Conservation (phyloP, 2,329 filamentous ascomycete genomes). For the Diaporthe caulivora region DNA sequence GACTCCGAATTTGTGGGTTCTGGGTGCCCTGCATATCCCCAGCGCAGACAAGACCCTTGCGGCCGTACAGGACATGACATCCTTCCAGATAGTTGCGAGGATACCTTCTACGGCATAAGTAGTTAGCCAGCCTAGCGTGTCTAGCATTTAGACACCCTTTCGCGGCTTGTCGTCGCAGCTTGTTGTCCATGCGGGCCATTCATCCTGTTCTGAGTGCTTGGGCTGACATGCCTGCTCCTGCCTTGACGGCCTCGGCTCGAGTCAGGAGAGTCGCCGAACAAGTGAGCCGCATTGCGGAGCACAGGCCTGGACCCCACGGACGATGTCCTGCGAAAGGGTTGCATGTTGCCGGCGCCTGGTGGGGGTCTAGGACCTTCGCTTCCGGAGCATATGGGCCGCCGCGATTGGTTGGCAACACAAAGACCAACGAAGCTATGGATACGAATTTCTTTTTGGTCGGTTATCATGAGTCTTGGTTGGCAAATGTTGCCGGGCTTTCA, state of each 20-base stretch:
- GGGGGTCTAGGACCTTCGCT: slow-evolving; percentile 1
- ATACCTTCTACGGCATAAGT: not conserved
- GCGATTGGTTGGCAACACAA: slow-evolving; percentile 12
- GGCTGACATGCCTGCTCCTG: not conserved
- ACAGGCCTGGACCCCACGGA: slow-evolving; percentile 1
- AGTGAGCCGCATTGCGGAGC: slow-evolving; percentile 29
- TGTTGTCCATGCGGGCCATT: not conserved
- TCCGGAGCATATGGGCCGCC: not conserved
- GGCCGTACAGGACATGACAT: not conserved
- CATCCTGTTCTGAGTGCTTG: not conserved
- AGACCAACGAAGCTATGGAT: slow-evolving; percentile 9
- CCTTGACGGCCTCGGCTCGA: not conserved
- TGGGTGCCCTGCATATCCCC: not conserved
- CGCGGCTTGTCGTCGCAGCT: not conserved
- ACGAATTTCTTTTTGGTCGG: slow-evolving; percentile 21
- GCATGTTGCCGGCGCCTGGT: not conserved
- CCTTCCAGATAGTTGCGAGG: not conserved
- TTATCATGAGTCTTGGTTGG: slow-evolving; percentile 3
- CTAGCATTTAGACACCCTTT: not conserved
- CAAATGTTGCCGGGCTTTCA: not conserved
- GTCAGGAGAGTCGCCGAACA: slow-evolving; percentile 8
- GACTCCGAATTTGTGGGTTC: not conserved
- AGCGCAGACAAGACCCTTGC: not conserved
- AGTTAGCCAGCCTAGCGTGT: not conserved
- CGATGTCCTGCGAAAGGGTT: slow-evolving; percentile 16